These are phyloP conservation scores for Bombardia bombarda DNA, from an alignment of 495 filamentous ascomycete genomes.

Conservation along the genomic window DNA sequence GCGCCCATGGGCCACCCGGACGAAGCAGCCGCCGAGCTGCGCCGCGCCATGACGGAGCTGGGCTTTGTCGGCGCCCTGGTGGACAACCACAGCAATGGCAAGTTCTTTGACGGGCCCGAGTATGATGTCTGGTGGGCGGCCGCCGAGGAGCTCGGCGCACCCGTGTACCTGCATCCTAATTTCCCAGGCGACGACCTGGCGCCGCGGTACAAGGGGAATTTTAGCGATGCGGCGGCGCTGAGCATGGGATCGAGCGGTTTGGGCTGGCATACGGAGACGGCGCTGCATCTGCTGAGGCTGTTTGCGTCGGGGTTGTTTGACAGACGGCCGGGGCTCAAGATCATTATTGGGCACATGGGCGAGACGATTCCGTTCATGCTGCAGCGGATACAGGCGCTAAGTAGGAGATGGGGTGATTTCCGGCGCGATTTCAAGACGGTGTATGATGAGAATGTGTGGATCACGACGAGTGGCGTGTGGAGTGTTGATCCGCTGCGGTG, in stretches of 20 bases:
- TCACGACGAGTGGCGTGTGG: background rate
- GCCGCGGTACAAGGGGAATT: background rate
- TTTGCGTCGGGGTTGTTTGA: background rate
- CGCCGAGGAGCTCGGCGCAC: background rate
- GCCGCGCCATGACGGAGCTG: background rate
- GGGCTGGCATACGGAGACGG: background rate
- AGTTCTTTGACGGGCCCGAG: background rate
- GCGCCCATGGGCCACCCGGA: background rate
- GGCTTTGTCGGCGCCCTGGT: background rate
- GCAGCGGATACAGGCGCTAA: background rate
- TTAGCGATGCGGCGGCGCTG: background rate
- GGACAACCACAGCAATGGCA: background rate
- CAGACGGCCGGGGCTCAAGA: constrained; percentile 33
- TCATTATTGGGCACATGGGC: constrained; percentile 55
- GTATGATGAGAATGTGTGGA: background rate
- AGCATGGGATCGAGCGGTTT: background rate
- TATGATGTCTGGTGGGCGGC: background rate
- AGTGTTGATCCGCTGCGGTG: background rate
- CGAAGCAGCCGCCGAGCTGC: background rate
- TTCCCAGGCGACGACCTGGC: background rate
- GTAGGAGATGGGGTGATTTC: background rate
- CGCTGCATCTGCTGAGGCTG: background rate
- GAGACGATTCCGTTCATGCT: constrained; percentile 1
- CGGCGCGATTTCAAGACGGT: background rate
- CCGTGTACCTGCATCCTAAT: background rate